phyloP scores from a whole-genome alignment of 73 alveolate genomes.

The Halteria grandinella region DNA sequence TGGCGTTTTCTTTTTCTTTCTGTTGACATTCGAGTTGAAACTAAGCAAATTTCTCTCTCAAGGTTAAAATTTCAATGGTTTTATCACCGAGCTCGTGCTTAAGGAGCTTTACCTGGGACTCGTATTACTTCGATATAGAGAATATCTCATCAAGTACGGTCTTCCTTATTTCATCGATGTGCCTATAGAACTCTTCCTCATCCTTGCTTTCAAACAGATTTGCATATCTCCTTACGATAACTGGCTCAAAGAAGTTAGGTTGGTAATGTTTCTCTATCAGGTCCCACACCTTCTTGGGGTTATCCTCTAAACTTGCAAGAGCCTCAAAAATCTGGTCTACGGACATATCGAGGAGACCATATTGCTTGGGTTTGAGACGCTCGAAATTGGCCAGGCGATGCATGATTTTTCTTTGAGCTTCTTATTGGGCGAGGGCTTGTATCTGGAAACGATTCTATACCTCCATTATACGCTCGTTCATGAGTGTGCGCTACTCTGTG shows the following conservation, averaged over 20 bases:
- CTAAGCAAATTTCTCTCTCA: conserved; percentile 3
- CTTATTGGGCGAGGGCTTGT: neutral
- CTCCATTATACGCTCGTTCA: conserved; percentile 1
- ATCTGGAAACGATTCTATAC: neutral
- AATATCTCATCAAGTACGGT: neutral
- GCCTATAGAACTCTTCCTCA: neutral
- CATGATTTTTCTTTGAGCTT: conserved; percentile 15
- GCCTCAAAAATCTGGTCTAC: conserved; percentile 26
- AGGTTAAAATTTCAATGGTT: neutral
- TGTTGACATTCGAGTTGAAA: neutral
- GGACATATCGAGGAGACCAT: conserved; percentile 10
- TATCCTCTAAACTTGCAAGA: conserved; percentile 11
- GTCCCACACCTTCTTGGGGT: conserved; percentile 25
- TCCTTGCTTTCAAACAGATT: conserved; percentile 11
- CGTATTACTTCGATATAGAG: neutral
- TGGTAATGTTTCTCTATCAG: conserved; percentile 21
- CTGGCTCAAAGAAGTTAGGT: conserved; percentile 29
- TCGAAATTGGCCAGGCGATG: neutral
- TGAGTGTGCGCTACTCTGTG: neutral
- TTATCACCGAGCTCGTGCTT: neutral
- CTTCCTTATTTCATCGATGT: neutral
- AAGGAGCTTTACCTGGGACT: neutral
- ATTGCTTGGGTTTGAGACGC: conserved; percentile 19
- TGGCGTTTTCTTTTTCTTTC: neutral
- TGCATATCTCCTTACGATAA: conserved; percentile 18